These are phyloP conservation scores for Lactifluus subvellereus DNA, from an alignment of 768 basidiomycete genomes.

Conservation along the genomic window DNA sequence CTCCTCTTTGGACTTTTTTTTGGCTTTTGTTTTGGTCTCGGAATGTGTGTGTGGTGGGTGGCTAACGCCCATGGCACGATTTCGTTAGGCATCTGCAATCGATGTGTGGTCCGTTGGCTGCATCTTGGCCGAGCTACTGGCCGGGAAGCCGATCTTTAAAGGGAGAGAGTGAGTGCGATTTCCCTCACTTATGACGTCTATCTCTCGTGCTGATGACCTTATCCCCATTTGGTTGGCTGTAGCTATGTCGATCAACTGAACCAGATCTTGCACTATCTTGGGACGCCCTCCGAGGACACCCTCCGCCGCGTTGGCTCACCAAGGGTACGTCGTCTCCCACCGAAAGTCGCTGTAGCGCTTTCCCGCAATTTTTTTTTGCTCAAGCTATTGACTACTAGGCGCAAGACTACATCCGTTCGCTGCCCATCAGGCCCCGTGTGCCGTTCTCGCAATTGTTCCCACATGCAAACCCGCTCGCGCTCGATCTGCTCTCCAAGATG, in stretches of 20 bases:
- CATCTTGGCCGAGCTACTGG: constrained; percentile 87
- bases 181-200: background rate
- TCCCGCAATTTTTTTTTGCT: background rate
- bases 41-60: background rate
- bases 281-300: constrained; percentile 95
- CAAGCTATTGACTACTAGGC: constrained; percentile 45
- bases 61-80: too few species aligned
- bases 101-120: constrained; percentile 97
- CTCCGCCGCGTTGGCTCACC: constrained; percentile 94
- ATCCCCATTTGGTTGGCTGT: background rate
- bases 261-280: constrained; percentile 96
- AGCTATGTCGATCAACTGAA: constrained; percentile 99
- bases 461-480: constrained; percentile 86
- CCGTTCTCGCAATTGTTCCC: constrained; percentile 91
- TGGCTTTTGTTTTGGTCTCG: background rate
- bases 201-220: background rate
- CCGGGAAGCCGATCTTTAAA: constrained; percentile 95
- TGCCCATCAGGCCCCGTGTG: constrained; percentile 94
- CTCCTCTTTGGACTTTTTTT: too few species aligned
- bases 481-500: constrained; percentile 88
- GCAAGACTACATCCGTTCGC: constrained; percentile 95
- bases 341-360: background rate
- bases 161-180: constrained; percentile 76
- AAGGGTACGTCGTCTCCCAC: constrained; percentile 47
- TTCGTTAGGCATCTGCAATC: constrained; percentile 69